Evolutionary conservation across 139 green algal genomes (phyloP), one percentile per base, ranked within the genome.

Genomic region (Chlamydomonas urium): DNA sequence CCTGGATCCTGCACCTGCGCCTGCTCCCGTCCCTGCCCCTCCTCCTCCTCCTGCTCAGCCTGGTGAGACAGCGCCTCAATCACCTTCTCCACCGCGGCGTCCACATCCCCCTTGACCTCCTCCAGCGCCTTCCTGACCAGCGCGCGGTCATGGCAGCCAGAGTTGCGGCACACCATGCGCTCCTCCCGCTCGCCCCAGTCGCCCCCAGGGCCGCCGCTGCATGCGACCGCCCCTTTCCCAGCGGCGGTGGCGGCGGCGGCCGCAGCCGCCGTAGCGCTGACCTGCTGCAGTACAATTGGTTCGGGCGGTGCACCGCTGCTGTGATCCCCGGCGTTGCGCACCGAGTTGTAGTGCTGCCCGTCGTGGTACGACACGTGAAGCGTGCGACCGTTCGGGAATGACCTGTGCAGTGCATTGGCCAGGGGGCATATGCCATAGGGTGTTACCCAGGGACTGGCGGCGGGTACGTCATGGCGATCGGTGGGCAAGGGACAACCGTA

Each of bases 301-400:
- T 71, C 24, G 19, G 63, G 63, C 14, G 63, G 35, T 10, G 4
- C 23, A 8, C 69, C 83, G 17, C 42, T 53, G 5, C 71, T 61
- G 19, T 42, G 47, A 66, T 88, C 83, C 31, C 68, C 56, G 3
- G 37, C 70, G 28, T 37, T 53, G 5, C 84, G 73, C 26, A 90
- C 75, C 24, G 68, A 82, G 72, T 89, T 90, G 77, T 88, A 90
- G 72, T 90, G 85, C 63, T 86, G 62, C 4, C 75, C 79, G 31
- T 87, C 74, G 69, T 90, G 84, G 62, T 84, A 83, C 21, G 61
- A 73, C 5, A 86, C 34, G 65, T 84, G 79, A 1, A 83, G 58
- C 23, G 24, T 38, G 75, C 88, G 60, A 4, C n/a, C n/a, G n/a
- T n/a, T n/a, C n/a, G n/a, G n/a, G n/a, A n/a, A n/a, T n/a, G n/a